Conservation (phyloP, 106 monocot genomes). For the Ottelia alismoides region DNA sequence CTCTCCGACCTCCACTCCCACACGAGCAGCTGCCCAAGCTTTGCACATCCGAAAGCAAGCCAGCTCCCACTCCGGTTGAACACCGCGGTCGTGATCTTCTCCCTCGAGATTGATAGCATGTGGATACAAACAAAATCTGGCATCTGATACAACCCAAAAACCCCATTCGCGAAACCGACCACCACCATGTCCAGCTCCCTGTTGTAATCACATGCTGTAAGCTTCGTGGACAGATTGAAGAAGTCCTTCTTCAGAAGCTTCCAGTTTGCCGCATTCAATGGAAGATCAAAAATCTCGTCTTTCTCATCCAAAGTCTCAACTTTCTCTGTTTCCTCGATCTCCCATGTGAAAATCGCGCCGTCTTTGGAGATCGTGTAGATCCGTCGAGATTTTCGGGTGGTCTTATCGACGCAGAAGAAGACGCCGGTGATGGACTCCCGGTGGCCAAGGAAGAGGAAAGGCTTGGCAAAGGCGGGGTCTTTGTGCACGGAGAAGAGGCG, state of each 20-base stretch:
- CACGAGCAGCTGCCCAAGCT: conserved; percentile 90
- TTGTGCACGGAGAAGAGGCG: conserved; percentile 36
- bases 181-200: conserved; percentile 83
- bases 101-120: conserved; percentile 75
- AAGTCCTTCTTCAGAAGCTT: conserved; percentile 79
- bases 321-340: too few species aligned
- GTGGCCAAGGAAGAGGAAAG: conserved; percentile 73
- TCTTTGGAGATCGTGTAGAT: conserved; percentile 61
- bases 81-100: conserved; percentile 84
- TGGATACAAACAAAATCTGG: conserved; percentile 95
- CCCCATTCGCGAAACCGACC: conserved; percentile 85
- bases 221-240: conserved; percentile 74
- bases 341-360: conserved; percentile 82
- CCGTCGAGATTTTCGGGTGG: conserved; percentile 20
- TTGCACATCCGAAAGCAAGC: conserved; percentile 92
- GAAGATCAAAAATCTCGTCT: conserved; percentile 9
- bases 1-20: conserved; percentile 99
- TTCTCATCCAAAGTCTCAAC: too few species aligned
- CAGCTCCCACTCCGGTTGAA: conserved; percentile 82
- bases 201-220: conserved; percentile 94
- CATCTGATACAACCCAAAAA: conserved; percentile 97
- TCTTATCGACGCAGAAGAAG: conserved; percentile 62
- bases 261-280: conserved; percentile 42
- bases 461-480: conserved; percentile 20
- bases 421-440: conserved; percentile 60